Evolutionary conservation across 345 rosid genomes (phyloP), one percentile per base, ranked within the genome.

Genomic region (Salix purpurea): DNA sequence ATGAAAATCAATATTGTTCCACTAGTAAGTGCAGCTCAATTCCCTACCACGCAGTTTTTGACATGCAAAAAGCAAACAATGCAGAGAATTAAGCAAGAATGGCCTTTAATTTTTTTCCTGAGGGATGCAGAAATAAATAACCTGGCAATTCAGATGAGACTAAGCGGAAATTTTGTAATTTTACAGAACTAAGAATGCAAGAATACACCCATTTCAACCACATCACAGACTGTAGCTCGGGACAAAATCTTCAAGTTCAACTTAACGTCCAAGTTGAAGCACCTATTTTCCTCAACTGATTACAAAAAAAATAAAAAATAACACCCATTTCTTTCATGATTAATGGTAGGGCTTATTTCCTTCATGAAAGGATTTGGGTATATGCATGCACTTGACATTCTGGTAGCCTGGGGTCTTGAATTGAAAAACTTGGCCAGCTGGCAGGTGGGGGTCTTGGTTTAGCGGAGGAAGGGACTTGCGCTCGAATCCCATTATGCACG

Each of bases 371-470:
- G 74, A 76, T 46, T 70, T 61, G 28, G 34, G 34, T 32, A 28
- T 28, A 76, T 69, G 69, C 79, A 75, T 76, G 73, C 61, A 76
- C 67, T 69, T 24, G 37, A 32, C 62, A 70, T 9, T 69, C 37
- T 15, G 34, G n/a, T 62, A 64, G 28, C 34, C 70, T 32, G 54
- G 54, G 4, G 52, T 67, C 65, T 75, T 24, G 44, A 36, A 56
- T 12, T 58, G 62, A 58, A 58, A 58, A 37, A 54, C 36, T 39
- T 56, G 67, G 52, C 78, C 32, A 34, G 4, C 36, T 34, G 1
- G 36, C 36, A 4, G 6, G 36, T 34, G 36, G 6, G 36, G 36
- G 32, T 32, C 34, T 32, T 32, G 34, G 0, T 4, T 32, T 4
- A 32, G 34, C 0, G 34, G 5, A 32, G 5, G 34, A 32, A 32